Conservation (phyloP, 192 early-diverging fungal species). For the Rhizophagus clarus region DNA sequence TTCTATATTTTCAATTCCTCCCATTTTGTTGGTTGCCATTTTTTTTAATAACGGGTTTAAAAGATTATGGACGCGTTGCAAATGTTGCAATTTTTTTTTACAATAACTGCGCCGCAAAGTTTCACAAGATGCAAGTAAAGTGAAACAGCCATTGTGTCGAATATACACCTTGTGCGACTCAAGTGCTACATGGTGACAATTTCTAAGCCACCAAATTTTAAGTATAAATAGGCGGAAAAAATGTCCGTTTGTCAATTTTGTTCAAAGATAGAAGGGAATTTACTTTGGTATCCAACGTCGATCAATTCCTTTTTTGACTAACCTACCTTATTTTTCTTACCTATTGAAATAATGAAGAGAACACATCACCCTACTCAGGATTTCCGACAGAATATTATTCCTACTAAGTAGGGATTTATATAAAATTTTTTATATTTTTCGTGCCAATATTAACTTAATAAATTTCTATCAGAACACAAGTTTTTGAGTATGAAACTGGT, state of each 20-base stretch:
- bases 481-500: background rate
- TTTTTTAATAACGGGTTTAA: no score
- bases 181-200: background rate
- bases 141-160: no score
- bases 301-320: background rate
- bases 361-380: background rate
- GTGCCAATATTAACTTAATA: background rate
- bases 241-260: background rate
- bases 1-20: background rate
- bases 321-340: background rate
- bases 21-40: no score
- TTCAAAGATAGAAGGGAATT: no score
- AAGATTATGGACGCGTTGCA: no score
- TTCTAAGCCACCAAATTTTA: background rate
- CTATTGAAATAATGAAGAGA: background rate
- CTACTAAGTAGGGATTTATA: background rate
- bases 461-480: background rate
- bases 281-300: background rate
- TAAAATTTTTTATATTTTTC: background rate
- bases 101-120: no score
- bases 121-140: no score
- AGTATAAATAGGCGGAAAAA: background rate
- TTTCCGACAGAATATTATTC: background rate
- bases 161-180: no score
- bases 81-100: no score